Evolutionary conservation across 1,139 yeast species (phyloP), one percentile per base, ranked within the genome.

Genomic region (Dujonia santamariae): DNA sequence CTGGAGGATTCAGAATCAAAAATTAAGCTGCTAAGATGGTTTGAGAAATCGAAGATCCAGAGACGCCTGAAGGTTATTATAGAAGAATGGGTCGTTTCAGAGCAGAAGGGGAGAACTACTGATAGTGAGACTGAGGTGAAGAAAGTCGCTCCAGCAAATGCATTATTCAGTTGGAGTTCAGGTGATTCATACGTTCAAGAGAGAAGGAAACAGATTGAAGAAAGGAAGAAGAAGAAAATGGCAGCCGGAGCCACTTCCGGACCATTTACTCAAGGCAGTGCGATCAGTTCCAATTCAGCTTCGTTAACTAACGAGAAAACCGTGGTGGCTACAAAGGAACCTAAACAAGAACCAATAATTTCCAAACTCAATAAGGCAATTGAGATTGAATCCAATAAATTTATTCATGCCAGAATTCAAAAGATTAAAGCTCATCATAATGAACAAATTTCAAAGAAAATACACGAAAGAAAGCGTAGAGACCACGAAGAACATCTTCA

Each of bases 131-230:
- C 38, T 25, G 35, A 18, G 4, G 32, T 20, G 14, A 28, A 15
- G 25, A 31, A 20, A 16, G 21, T 26, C 8, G 30, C 16, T 2
- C 36, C 54, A 1, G 56, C 32, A 8, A 62, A 58, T 42, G 59
- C 66, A 13, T 52, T 68, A 30, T 69, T 69, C 39, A 56, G 61
- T 32, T 69, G 75, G 75, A 64, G 73, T 6, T 65, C 74, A 0
- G 61, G 65, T 15, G 74, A 68, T 36, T 54, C 62, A 7, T 65
- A 66, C 39, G 57, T 67, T 8, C 56, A 54, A 20, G 56, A 59
- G 1, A 47, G 71, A 26, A 61, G 60, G 41, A 45, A 48, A 6
- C 39, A 33, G 22, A 14, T 33, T 19, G 18, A 19, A 15, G 39
- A 33, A n/a, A 33, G 29, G 25, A 37, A 36, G 26, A 7, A 42